Conservation (phyloP, 371 early-diverging fungal species). For the Apophysomyces trapeziformis region DNA sequence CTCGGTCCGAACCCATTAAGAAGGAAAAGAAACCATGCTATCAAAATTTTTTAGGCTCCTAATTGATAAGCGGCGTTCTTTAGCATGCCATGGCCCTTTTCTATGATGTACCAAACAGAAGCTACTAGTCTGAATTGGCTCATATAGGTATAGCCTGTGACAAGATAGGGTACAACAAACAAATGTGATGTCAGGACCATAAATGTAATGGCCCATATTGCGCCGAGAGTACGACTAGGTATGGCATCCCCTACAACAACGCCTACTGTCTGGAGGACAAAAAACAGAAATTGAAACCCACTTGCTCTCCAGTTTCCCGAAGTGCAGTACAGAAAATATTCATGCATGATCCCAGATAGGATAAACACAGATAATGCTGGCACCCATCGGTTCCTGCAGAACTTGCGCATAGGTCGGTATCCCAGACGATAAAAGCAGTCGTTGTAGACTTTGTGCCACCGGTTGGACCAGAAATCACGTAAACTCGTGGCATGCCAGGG, state of each 20-base stretch:
- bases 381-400: constrained; percentile 22
- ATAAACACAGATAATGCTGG: constrained; percentile 41
- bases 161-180: constrained; percentile 26
- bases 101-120: not conserved
- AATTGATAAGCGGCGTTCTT: not conserved
- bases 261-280: constrained; percentile 29
- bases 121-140: not conserved
- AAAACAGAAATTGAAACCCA: constrained; percentile 39
- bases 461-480: constrained; percentile 44
- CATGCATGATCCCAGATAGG: constrained; percentile 48
- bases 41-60: not conserved
- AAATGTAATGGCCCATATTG: constrained; percentile 28
- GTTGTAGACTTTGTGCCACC: constrained; percentile 50
- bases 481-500: constrained; percentile 42
- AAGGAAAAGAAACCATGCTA: too few species aligned
- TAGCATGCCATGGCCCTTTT: constrained; percentile 2
- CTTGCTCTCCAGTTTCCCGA: constrained; percentile 35
- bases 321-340: constrained; percentile 40
- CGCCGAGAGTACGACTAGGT: constrained; percentile 24
- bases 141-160: constrained; percentile 9
- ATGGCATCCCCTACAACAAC: constrained; percentile 38
- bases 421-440: constrained; percentile 44
- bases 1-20: constrained; percentile 2
- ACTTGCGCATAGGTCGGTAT: constrained; percentile 32
- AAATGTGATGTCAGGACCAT: constrained; percentile 31